phyloP scores from a whole-genome alignment of 139 green algal species.

The Micromonas pusilla region DNA sequence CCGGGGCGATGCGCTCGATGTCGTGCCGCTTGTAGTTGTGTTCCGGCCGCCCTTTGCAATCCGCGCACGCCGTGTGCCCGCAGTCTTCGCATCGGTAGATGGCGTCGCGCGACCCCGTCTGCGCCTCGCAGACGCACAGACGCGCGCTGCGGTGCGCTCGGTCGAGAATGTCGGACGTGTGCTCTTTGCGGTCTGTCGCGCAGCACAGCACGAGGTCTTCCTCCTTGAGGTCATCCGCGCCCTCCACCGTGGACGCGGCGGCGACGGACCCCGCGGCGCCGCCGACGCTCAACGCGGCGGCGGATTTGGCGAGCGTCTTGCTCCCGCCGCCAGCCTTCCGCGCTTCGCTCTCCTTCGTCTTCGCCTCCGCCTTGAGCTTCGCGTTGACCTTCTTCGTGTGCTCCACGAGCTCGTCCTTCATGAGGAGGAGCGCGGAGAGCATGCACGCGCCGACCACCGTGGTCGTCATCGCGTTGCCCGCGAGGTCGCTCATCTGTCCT shows the following conservation, averaged over 20 bases:
- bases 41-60: constrained; percentile 17
- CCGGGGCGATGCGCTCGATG: constrained; percentile 1
- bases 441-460: constrained; percentile 31
- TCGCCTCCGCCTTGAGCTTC: not conserved
- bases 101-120: not conserved
- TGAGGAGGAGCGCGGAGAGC: constrained; percentile 23
- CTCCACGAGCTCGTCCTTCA: constrained; percentile 6
- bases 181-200: not conserved
- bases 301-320: not conserved
- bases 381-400: not conserved
- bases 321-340: not conserved
- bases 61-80: constrained; percentile 18
- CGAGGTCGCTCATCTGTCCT: constrained; percentile 30
- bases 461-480: constrained; percentile 33
- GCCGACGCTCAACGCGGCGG: not conserved
- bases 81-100: constrained; percentile 23
- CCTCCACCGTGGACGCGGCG: not conserved
- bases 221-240: constrained; percentile 12
- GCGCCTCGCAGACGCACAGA: constrained; percentile 30
- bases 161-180: not conserved
- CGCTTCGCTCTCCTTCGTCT: not conserved
- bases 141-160: not conserved
- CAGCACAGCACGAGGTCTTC: not conserved
- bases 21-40: constrained; percentile 28
- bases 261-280: not conserved